Base-by-base conservation (phyloP, 805 yeast species). In the Wickerhamomyces sydowiorum region DNA sequence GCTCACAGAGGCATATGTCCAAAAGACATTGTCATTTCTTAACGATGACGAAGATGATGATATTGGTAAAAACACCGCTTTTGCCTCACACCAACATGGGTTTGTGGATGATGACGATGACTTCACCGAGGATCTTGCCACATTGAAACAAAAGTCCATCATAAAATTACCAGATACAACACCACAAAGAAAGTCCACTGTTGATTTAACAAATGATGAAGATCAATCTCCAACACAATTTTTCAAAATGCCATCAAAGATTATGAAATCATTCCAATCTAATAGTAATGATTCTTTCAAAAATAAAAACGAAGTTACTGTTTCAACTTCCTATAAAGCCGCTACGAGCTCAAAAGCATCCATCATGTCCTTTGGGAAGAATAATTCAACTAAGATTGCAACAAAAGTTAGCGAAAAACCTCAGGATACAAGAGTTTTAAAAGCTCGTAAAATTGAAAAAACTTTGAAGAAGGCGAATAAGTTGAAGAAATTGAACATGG, bases 301-400 rank as follows among this genome's bases (percentile, higher is more conserved):
- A 42, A 73, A 67, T 29, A 72, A 70, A 20, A 66, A 62, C 20
- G 65, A 62, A 31, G 84, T 81, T 17, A 76, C 76, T 1, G 60
- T 77, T 5, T 69, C 77, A 36, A 74, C 73, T 27, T 69, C 73
- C 23, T 75, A 76, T 52, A 78, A 70, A 55, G 69, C 72, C 10
- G 81, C 77, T 1, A 68, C 78, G 2, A 76, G 82, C 7, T 64
- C 76, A 5, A 74, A 69, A 46, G 76, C 84, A 1, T 75, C 84
- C 8, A 73, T 84, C 47, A 73, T 82, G 36, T 73, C 73, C 41
- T 56, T 76, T 54, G 75, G 81, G 10, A 60, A 59, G 35, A 57
- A 60, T 23, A 59, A 62, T 12, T 8, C 12, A 44, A 35, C 41
- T 5, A 41, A 36, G 15, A 35, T 35, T 13, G 34, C 36, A 4